Evolutionary conservation across 305 asterid genomes (phyloP).

Genomic region (Fraxinus angustifolia): DNA sequence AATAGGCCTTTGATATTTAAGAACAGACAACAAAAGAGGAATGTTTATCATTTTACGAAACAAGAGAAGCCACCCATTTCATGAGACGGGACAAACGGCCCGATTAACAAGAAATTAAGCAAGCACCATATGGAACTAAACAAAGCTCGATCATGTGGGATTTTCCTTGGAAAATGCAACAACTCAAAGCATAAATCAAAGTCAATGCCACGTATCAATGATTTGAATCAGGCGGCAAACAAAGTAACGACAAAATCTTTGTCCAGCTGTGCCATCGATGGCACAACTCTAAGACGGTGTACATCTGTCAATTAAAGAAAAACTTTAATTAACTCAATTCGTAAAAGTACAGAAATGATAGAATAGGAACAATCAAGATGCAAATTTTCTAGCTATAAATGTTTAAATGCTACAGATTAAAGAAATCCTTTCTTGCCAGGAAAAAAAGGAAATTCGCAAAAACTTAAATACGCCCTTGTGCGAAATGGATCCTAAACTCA

Average conservation of each 20-base stretch:
- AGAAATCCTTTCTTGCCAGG: not conserved
- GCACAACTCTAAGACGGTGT: not conserved
- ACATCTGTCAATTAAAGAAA: conserved; percentile 3
- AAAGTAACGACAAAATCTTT: not conserved
- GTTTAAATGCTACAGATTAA: not conserved
- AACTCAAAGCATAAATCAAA: not conserved
- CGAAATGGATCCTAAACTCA: not conserved
- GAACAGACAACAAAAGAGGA: not conserved
- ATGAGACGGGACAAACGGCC: conserved; percentile 2
- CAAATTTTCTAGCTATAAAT: not conserved
- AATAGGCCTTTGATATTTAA: conserved; percentile 1
- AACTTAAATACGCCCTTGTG: not conserved
- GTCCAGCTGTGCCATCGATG: not conserved
- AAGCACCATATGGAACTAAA: not conserved
- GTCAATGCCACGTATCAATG: not conserved
- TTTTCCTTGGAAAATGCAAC: not conserved
- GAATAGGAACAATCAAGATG: not conserved
- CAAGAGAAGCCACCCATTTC: conserved; percentile 9
- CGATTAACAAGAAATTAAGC: conserved; percentile 4
- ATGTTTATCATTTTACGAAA: not conserved
- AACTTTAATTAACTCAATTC: not conserved
- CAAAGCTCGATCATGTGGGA: not conserved
- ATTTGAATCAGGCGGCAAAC: not conserved
- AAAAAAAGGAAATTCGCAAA: not conserved
- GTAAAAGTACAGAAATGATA: not conserved